Base-by-base conservation (phyloP, 1,139 yeast genomes). In the Pichia inconspicua region DNA sequence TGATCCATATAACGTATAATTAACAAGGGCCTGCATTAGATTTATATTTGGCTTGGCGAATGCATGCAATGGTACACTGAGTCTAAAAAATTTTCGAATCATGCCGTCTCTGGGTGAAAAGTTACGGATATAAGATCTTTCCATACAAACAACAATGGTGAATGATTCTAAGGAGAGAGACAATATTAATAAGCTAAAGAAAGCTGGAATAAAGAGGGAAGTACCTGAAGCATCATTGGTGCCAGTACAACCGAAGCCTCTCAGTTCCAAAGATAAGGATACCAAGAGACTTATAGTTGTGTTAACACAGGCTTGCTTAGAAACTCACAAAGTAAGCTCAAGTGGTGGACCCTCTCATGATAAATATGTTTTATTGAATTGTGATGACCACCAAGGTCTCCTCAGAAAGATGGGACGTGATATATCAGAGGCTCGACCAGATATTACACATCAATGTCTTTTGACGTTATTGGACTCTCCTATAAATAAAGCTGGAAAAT, bases 301-400 rank as follows among this genome's bases (percentile, higher is more conserved):
- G 25, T 75, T 92, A 49, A 83, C 96, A 9, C 95, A 89, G 64
- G 98, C 98, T 30, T 90, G 97, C 60, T 73, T 92, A 50, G 98
- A 92, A 65, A 90, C 97, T 14, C 95, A 90, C 66, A 90, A 88
- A 66, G 80, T 90, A 66, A 79, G 81, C 51, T 73, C 84, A 4
- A 78, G 80, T 22, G 81, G 87, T 11, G 79, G 83, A 9, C 77
- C 85, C 28, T 89, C 90, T 46, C 96, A 95, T 47, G 97, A 90
- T 65, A 86, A 92, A 65, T 92, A 84, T 63, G 97, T 95, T 0
- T 71, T 92, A 54, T 74, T 92, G 60, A 92, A 92, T 71, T 92
- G 98, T 73, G 98, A 92, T 67, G 98, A 92, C 66, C 98, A 92
- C 66, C 98, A 92, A 70, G 97, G 97, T 15, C 74, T 92, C 49